phyloP scores from a whole-genome alignment of 1,139 yeast genomes.

The Lodderomyces orthopsilosis region DNA sequence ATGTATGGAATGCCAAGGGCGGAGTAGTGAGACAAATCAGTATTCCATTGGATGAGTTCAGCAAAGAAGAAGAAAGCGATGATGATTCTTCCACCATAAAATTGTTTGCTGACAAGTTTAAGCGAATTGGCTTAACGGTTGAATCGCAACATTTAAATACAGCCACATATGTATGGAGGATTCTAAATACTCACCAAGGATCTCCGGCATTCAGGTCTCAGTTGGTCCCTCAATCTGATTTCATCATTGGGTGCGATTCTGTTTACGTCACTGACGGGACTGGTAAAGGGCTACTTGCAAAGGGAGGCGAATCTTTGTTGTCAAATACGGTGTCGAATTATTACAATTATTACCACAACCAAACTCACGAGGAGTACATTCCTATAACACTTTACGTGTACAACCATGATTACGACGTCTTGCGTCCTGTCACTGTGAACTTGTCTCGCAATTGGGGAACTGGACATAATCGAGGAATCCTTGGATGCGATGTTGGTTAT shows the following conservation, averaged over 20 bases:
- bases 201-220: conserved; percentile 90
- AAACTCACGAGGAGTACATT: conserved; percentile 31
- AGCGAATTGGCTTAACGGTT: conserved; percentile 58
- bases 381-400: conserved; percentile 70
- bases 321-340: conserved; percentile 63
- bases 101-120: conserved; percentile 24
- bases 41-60: conserved; percentile 36
- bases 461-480: conserved; percentile 64
- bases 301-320: conserved; percentile 83
- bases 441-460: conserved; percentile 42
- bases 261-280: conserved; percentile 44
- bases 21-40: conserved; percentile 56
- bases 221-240: conserved; percentile 81
- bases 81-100: conserved; percentile 11
- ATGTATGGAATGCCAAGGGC: conserved; percentile 91
- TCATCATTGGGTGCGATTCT: conserved; percentile 81
- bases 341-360: conserved; percentile 48
- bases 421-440: conserved; percentile 80
- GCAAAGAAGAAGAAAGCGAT: conserved; percentile 9
- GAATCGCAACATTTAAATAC: conserved; percentile 77
- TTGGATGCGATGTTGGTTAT: conserved; percentile 95
- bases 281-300: conserved; percentile 64
- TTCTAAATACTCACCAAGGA: conserved; percentile 66
- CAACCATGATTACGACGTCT: conserved; percentile 80
- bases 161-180: conserved; percentile 86